Percentiles rank a stretch among this genome's conserved stretches.
phyloP scores from a whole-genome alignment of 2,329 filamentous ascomycete species.

The Cytospora piceae region DNA sequence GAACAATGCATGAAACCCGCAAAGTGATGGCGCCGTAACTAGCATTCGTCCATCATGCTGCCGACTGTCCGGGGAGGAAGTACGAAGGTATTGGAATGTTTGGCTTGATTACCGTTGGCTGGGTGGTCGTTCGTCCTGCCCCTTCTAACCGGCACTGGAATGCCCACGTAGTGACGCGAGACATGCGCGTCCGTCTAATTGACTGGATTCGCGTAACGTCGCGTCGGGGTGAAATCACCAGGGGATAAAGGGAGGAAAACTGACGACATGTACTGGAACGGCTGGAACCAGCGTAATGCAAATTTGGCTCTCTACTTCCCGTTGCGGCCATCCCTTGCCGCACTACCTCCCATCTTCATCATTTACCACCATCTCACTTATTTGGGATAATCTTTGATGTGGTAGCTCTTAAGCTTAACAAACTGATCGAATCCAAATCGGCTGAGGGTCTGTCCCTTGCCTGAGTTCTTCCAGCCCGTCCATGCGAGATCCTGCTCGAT shows the following conservation, averaged over 20 bases:
- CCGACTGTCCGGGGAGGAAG: neutral
- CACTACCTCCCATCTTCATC: conserved; percentile 10
- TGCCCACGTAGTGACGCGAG: conserved; percentile 23
- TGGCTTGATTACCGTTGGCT: neutral
- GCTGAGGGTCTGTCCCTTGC: conserved; percentile 87
- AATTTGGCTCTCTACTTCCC: conserved; percentile 14
- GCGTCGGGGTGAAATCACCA: conserved; percentile 18
- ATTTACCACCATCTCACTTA: conserved; percentile 38
- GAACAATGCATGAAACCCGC: conserved; percentile 16
- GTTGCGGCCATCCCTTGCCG: conserved; percentile 27
- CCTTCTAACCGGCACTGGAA: conserved; percentile 17
- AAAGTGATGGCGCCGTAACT: conserved; percentile 19
- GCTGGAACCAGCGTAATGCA: conserved; percentile 10
- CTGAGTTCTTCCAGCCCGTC: conserved; percentile 98
- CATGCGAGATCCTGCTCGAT: conserved; percentile 78
- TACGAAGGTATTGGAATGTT: conserved; percentile 23
- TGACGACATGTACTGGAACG: conserved; percentile 13
- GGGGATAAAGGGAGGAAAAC: conserved; percentile 5
- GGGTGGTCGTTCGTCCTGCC: neutral
- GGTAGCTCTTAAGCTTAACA: conserved; percentile 93
- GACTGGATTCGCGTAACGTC: conserved; percentile 20
- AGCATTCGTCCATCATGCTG: conserved; percentile 1
- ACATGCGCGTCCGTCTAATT: conserved; percentile 27
- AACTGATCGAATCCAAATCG: conserved; percentile 94
- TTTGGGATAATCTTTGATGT: conserved; percentile 81